phyloP scores from a whole-genome alignment of 2,329 filamentous ascomycete genomes.

The Lecanosticta acicola region DNA sequence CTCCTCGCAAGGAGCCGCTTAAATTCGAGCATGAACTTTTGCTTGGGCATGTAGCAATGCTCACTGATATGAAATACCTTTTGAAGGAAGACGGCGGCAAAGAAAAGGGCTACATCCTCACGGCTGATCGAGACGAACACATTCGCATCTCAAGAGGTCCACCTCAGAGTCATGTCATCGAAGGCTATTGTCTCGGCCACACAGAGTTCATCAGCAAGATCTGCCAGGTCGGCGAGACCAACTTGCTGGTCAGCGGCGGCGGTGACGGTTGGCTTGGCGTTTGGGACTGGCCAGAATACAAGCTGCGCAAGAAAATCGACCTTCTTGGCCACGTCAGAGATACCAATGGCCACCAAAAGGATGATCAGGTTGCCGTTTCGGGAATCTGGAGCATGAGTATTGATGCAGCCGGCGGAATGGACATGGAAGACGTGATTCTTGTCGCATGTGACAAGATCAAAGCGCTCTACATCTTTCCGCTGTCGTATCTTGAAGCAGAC shows the following conservation, averaged over 20 bases:
- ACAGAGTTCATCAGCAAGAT: conserved; percentile 75
- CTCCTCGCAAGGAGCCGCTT: conserved; percentile 42
- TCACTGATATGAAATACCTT: conserved; percentile 66
- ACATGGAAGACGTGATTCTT: conserved; percentile 24
- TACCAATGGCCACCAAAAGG: background rate
- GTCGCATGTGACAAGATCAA: conserved; percentile 45
- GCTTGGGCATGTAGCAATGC: conserved; percentile 90
- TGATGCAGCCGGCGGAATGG: conserved; percentile 2
- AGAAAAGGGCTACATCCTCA: conserved; percentile 57
- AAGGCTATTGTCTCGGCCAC: conserved; percentile 84
- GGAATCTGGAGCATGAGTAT: conserved; percentile 44
- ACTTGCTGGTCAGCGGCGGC: conserved; percentile 76
- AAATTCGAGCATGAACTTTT: conserved; percentile 71
- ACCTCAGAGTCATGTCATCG: conserved; percentile 81
- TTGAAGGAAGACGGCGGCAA: conserved; percentile 42
- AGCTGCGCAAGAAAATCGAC: conserved; percentile 51
- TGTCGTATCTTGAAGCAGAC: conserved; percentile 2
- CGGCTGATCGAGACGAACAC: conserved; percentile 70
- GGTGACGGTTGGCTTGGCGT: conserved; percentile 73
- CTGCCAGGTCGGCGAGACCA: conserved; percentile 54
- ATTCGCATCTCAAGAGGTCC: conserved; percentile 78
- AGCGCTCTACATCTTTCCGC: conserved; percentile 53
- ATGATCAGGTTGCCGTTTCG: conserved; percentile 42
- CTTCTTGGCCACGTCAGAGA: conserved; percentile 31
- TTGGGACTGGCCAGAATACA: conserved; percentile 70